phyloP scores from a whole-genome alignment of 495 filamentous ascomycete species.

The Xylaria flabelliformis region DNA sequence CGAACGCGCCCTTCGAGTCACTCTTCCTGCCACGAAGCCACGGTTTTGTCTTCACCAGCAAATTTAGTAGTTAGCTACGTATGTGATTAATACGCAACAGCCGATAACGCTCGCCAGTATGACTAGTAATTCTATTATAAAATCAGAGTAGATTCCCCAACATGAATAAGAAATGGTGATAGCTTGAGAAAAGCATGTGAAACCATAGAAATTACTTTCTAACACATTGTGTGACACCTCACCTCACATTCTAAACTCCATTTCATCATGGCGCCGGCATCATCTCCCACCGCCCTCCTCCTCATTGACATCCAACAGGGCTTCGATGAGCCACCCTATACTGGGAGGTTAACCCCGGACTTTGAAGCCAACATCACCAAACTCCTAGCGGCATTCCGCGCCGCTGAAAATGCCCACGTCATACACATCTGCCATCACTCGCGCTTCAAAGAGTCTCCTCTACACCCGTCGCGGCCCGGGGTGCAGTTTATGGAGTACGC shows the following conservation, averaged over 20 bases:
- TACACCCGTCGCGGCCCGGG: conserved; percentile 44
- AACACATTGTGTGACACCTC: not conserved
- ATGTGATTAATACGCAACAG: not conserved
- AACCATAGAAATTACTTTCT: not conserved
- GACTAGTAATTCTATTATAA: not conserved
- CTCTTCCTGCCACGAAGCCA: not conserved
- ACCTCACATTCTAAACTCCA: not conserved
- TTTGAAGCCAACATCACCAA: conserved; percentile 53
- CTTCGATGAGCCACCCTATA: conserved; percentile 56
- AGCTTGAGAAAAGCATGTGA: not conserved
- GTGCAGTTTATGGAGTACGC: conserved; percentile 50
- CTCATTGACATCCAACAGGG: conserved; percentile 65
- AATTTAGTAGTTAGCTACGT: not conserved
- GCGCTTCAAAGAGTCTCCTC: conserved; percentile 36
- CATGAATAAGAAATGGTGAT: not conserved
- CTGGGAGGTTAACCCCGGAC: conserved; percentile 51
- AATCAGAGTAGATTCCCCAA: not conserved
- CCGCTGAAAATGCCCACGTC: conserved; percentile 35
- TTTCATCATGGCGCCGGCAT: conserved; percentile 22
- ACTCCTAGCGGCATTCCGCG: conserved; percentile 52
- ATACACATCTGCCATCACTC: conserved; percentile 59
- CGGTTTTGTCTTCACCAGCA: too few relatives aligned
- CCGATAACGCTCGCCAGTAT: not conserved
- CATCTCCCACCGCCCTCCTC: conserved; percentile 55
- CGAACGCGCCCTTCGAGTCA: not conserved